Conservation (phyloP, 768 basidiomycete species). For the Leucosporidium creatinivorum region DNA sequence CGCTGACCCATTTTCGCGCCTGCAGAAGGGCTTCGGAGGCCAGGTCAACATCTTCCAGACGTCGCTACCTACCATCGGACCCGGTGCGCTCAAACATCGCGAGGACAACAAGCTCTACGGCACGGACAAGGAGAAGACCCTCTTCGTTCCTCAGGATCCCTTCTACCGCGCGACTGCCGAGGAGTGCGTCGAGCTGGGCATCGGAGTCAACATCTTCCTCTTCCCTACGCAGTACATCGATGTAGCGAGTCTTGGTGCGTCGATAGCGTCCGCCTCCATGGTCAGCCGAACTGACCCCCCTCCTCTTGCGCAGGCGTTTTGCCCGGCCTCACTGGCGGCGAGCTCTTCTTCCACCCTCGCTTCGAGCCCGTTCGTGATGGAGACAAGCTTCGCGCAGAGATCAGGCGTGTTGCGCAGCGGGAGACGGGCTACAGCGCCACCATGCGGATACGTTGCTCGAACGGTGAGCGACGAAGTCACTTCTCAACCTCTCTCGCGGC, state of each 20-base stretch:
- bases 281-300: background rate
- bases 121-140: slow-evolving; percentile 72
- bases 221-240: slow-evolving; percentile 74
- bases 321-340: slow-evolving; percentile 72
- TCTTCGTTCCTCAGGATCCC: slow-evolving; percentile 71
- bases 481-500: background rate
- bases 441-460: slow-evolving; percentile 74
- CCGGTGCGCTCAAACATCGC: slow-evolving; percentile 39
- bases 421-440: slow-evolving; percentile 72
- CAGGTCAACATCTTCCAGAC: slow-evolving; percentile 40
- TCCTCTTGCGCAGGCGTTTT: slow-evolving; percentile 41
- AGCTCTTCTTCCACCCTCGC: slow-evolving; percentile 85
- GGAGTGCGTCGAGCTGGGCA: slow-evolving; percentile 78
- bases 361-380: slow-evolving; percentile 66
- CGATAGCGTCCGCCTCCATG: background rate
- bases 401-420: slow-evolving; percentile 60
- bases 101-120: slow-evolving; percentile 62
- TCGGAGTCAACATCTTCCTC: slow-evolving; percentile 83
- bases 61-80: slow-evolving; percentile 38
- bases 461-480: slow-evolving; percentile 51
- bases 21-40: slow-evolving; percentile 36
- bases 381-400: slow-evolving; percentile 60
- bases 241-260: slow-evolving; percentile 71
- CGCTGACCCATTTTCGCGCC: background rate
- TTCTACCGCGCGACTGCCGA: slow-evolving; percentile 77